phyloP scores from a whole-genome alignment of 768 basidiomycete genomes.

The Leccinum truebloodii region DNA sequence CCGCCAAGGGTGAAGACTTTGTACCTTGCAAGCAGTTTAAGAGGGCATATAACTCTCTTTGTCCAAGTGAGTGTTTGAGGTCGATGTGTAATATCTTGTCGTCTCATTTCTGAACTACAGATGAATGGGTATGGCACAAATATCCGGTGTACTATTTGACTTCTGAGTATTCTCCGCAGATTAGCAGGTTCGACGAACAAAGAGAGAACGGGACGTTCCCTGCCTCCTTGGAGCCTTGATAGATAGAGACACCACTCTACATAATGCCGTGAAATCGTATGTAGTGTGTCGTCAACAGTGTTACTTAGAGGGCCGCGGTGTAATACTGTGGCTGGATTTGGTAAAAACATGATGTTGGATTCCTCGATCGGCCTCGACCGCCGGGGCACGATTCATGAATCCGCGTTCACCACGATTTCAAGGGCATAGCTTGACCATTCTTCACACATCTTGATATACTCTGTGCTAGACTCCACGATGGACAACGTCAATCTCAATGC shows the following conservation, averaged over 20 bases:
- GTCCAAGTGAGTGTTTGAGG: conserved; percentile 77
- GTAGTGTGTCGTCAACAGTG: conserved; percentile 6
- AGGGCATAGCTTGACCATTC: background rate
- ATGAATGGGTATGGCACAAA: conserved; percentile 78
- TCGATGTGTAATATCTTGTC: conserved; percentile 1
- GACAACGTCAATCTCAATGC: conserved; percentile 38
- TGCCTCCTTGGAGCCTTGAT: conserved; percentile 80
- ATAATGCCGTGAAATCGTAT: conserved; percentile 6
- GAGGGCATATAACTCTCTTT: conserved; percentile 92
- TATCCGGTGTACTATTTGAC: background rate
- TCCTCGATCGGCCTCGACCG: background rate
- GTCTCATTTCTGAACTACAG: conserved; percentile 40
- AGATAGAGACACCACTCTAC: conserved; percentile 10
- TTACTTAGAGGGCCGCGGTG: background rate
- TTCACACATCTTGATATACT: background rate
- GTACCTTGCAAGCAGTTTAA: conserved; percentile 99
- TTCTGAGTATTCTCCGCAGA: conserved; percentile 43
- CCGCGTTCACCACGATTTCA: conserved; percentile 3
- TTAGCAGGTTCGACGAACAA: conserved; percentile 91
- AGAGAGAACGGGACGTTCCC: conserved; percentile 93
- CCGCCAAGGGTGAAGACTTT: conserved; percentile 97
- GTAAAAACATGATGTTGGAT: background rate
- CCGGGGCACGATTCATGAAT: conserved; percentile 7
- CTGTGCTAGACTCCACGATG: conserved; percentile 20
- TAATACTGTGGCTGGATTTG: background rate